Percentiles rank a stretch among this genome's conserved stretches.
phyloP scores from a whole-genome alignment of 352 stramenopile species.

The Phytopythium delawarense region DNA sequence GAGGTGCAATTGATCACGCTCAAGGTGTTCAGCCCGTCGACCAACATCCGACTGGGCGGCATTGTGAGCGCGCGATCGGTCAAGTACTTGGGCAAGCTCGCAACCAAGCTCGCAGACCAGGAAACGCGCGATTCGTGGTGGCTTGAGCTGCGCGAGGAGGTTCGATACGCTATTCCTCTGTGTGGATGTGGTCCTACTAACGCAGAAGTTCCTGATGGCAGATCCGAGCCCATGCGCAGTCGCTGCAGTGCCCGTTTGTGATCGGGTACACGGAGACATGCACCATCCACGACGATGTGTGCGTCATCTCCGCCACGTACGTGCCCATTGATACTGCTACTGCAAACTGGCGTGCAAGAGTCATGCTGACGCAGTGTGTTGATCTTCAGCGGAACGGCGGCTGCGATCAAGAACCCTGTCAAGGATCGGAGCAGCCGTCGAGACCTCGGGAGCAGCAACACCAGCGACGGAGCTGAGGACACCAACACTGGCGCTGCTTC shows the following conservation, averaged over 20 bases:
- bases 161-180: conserved; percentile 9
- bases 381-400: conserved; percentile 53
- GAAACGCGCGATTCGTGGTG: conserved; percentile 98
- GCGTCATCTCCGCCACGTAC: conserved; percentile 95
- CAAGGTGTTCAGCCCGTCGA: conserved; percentile 87
- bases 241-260: conserved; percentile 95
- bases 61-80: conserved; percentile 86
- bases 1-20: conserved; percentile 95
- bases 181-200: background rate
- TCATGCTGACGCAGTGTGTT: background rate
- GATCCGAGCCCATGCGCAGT: conserved; percentile 94
- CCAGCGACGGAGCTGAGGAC: conserved; percentile 24
- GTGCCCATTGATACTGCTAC: conserved; percentile 6
- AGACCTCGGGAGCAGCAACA: conserved; percentile 33
- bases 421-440: conserved; percentile 27
- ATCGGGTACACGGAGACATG: conserved; percentile 96
- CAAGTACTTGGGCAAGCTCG: conserved; percentile 90
- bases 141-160: conserved; percentile 95
- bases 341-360: background rate
- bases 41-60: conserved; percentile 69
- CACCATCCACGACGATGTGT: conserved; percentile 96
- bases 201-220: conserved; percentile 10
- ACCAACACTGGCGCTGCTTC: conserved; percentile 11
- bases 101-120: conserved; percentile 95
- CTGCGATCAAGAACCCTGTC: conserved; percentile 70